Evolutionary conservation across 2,329 filamentous ascomycete species (phyloP).

Genomic region (Cladosporium oxysporum): DNA sequence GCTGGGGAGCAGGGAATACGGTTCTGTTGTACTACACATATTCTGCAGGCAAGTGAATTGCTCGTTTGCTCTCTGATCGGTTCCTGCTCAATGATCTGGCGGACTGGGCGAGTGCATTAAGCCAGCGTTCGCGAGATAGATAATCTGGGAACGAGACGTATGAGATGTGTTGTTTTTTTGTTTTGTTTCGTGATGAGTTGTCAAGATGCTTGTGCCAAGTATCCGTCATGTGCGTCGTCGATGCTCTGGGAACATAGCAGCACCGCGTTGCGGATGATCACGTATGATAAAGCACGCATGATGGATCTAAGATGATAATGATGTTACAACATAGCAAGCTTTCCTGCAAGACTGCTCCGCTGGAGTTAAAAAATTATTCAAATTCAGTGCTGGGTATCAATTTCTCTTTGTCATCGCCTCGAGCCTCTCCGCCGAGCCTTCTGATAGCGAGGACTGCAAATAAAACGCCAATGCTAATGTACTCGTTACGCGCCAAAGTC

Average conservation of each 20-base stretch:
- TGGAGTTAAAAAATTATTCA: neutral
- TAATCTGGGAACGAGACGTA: neutral
- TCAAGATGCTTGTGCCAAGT: neutral
- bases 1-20: neutral
- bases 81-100: neutral
- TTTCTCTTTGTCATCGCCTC: neutral
- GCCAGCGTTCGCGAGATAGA: neutral
- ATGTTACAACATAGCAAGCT: neutral
- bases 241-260: no score
- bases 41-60: neutral
- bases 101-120: neutral
- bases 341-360: neutral
- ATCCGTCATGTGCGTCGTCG: neutral
- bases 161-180: neutral
- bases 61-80: neutral
- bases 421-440: neutral
- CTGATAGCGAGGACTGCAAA: neutral
- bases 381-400: constrained; percentile 1
- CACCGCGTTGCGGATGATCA: no score
- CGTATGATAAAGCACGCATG: neutral
- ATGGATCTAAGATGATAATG: neutral
- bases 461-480: neutral
- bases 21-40: neutral
- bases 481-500: neutral
- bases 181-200: neutral